phyloP scores from a whole-genome alignment of 495 filamentous ascomycete species.

The Amphirosellinia nigrospora region DNA sequence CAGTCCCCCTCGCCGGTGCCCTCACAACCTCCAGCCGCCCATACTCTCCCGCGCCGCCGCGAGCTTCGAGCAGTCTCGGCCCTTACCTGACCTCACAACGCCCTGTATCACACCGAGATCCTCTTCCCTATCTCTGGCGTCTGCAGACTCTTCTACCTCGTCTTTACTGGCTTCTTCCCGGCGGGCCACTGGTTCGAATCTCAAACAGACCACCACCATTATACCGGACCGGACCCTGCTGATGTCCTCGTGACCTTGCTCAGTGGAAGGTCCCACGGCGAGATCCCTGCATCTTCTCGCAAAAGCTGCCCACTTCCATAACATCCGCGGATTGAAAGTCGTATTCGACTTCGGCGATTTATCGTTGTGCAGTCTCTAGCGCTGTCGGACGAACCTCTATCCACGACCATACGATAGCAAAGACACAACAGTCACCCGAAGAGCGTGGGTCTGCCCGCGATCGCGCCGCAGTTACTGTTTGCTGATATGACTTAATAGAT shows the following conservation, averaged over 20 bases:
- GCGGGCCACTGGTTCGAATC: constrained; percentile 67
- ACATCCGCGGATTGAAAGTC: constrained; percentile 49
- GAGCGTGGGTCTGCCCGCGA: constrained; percentile 65
- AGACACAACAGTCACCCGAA: constrained; percentile 71
- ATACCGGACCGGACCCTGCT: constrained; percentile 71
- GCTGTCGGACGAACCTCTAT: constrained; percentile 46
- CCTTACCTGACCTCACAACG: constrained; percentile 60
- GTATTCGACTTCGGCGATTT: constrained; percentile 81
- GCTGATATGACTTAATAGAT: constrained; percentile 54
- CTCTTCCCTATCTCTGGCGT: constrained; percentile 67
- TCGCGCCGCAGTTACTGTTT: not conserved
- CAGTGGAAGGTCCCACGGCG: constrained; percentile 48
- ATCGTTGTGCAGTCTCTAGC: constrained; percentile 77
- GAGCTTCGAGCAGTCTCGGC: constrained; percentile 63
- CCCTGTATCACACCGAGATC: constrained; percentile 65
- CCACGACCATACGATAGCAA: constrained; percentile 52
- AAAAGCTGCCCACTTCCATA: constrained; percentile 36
- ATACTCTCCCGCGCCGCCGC: constrained; percentile 71
- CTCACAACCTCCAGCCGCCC: constrained; percentile 63
- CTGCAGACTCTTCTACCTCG: constrained; percentile 70
- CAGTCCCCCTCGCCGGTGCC: constrained; percentile 67
- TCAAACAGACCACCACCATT: constrained; percentile 63
- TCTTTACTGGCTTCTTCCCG: constrained; percentile 69
- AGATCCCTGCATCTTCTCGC: not conserved
- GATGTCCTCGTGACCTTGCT: constrained; percentile 75